Evolutionary conservation across 768 basidiomycete species (phyloP).

Genomic region (Pisolithus orientalis): DNA sequence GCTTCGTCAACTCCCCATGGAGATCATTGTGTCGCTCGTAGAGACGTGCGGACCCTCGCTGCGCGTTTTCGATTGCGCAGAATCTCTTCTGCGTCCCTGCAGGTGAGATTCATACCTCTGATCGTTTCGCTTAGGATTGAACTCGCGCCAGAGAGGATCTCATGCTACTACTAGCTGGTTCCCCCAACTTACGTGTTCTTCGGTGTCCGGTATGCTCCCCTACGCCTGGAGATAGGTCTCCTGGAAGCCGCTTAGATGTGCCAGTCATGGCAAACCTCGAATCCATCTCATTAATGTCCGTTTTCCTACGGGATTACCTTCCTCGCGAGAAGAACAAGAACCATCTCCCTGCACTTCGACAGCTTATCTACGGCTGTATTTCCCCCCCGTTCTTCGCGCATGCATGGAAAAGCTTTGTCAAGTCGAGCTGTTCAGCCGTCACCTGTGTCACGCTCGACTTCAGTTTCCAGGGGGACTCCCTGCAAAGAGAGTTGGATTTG

Average conservation of each 20-base stretch:
- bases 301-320: conserved; percentile 26
- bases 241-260: conserved; percentile 13
- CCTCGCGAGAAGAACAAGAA: conserved; percentile 21
- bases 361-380: conserved; percentile 27
- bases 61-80: conserved; percentile 24
- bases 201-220: conserved; percentile 24
- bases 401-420: conserved; percentile 24
- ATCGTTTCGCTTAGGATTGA: background rate
- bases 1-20: conserved; percentile 19
- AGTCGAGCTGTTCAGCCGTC: conserved; percentile 19
- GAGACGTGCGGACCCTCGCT: conserved; percentile 23
- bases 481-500: conserved; percentile 21
- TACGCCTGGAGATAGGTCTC: conserved; percentile 15
- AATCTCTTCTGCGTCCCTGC: conserved; percentile 24
- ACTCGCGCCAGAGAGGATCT: conserved; percentile 20
- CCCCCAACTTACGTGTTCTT: conserved; percentile 22
- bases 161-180: conserved; percentile 20
- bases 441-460: conserved; percentile 23
- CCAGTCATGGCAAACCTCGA: conserved; percentile 23
- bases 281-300: conserved; percentile 20
- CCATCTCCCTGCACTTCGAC: conserved; percentile 23
- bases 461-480: conserved; percentile 16
- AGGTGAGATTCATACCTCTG: conserved; percentile 12
- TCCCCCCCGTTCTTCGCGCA: conserved; percentile 23
- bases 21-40: conserved; percentile 14